Evolutionary conservation across 1,284 basidiomycete genomes (phyloP).

Genomic region (Ustilago curta): DNA sequence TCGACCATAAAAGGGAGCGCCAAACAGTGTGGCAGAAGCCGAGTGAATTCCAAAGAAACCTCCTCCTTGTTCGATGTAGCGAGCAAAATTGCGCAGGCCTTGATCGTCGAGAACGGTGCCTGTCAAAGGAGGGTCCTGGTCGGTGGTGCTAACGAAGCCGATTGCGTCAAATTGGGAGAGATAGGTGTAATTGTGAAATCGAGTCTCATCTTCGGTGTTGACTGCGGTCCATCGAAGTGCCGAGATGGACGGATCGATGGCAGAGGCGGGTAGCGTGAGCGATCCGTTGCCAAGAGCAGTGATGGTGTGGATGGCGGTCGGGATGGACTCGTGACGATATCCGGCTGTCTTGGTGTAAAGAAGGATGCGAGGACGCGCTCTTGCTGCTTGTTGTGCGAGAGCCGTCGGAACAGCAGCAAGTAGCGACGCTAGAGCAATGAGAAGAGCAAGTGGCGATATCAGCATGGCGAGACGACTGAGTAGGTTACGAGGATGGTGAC

Average conservation of each 20-base stretch:
- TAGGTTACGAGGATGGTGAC: too few relatives aligned
- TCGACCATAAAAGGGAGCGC: conserved; percentile 76
- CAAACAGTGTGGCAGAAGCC: conserved; percentile 78
- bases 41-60: conserved; percentile 79
- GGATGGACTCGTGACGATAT: conserved; percentile 81
- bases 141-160: conserved; percentile 79
- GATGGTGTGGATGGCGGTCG: conserved; percentile 76
- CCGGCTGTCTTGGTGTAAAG: conserved; percentile 66
- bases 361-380: conserved; percentile 45
- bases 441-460: neutral
- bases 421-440: conserved; percentile 1
- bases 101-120: conserved; percentile 75
- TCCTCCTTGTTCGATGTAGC: conserved; percentile 78
- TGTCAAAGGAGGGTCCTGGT: conserved; percentile 70
- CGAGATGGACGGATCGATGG: conserved; percentile 37
- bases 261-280: conserved; percentile 74
- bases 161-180: conserved; percentile 69
- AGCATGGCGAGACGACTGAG: neutral
- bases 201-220: conserved; percentile 45
- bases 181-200: conserved; percentile 41
- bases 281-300: conserved; percentile 73
- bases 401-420: conserved; percentile 1
- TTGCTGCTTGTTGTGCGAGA: neutral
- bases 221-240: conserved; percentile 34
- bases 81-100: conserved; percentile 76